These are phyloP conservation scores for Jackrogersella minutella DNA, from an alignment of 495 filamentous ascomycete species.

Conservation along the genomic window DNA sequence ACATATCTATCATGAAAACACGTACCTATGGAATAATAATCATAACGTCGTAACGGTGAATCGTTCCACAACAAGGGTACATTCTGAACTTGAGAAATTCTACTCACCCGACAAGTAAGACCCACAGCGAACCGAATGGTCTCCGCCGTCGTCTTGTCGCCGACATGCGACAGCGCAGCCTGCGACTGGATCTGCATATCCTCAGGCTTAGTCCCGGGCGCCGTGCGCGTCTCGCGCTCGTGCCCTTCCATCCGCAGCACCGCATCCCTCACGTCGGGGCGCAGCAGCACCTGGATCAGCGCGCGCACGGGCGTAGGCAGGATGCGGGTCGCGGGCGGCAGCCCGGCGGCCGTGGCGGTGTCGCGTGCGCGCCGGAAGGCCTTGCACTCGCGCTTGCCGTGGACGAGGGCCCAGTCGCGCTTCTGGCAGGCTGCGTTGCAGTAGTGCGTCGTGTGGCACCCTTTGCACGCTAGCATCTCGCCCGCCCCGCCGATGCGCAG, in stretches of 20 bases:
- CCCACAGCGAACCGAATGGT: conserved; percentile 46
- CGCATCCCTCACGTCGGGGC: conserved; percentile 41
- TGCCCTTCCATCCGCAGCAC: conserved; percentile 49
- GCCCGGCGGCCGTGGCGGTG: neutral
- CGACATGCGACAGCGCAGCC: conserved; percentile 52
- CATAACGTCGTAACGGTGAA: too few relatives aligned
- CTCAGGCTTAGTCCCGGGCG: neutral
- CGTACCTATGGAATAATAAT: too few relatives aligned
- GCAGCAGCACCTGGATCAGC: conserved; percentile 54
- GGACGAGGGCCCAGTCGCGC: conserved; percentile 60
- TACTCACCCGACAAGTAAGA: conserved; percentile 54
- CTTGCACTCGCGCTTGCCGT: conserved; percentile 61
- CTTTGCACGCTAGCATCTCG: conserved; percentile 55
- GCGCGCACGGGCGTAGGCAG: conserved; percentile 59
- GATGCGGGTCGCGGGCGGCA: conserved; percentile 9
- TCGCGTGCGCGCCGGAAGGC: conserved; percentile 46
- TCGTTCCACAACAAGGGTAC: too few relatives aligned
- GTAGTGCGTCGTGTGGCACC: conserved; percentile 60
- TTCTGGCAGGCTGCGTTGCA: conserved; percentile 64
- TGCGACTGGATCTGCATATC: conserved; percentile 54
- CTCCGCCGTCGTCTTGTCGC: conserved; percentile 40
- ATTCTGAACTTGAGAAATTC: too few relatives aligned
- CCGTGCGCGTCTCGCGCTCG: conserved; percentile 36
- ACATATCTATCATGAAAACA: too few relatives aligned
- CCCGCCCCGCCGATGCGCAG: conserved; percentile 14